Evolutionary conservation across 2,329 filamentous ascomycete genomes (phyloP), one percentile per base, ranked within the genome.

Genomic region (Septoria linicola): DNA sequence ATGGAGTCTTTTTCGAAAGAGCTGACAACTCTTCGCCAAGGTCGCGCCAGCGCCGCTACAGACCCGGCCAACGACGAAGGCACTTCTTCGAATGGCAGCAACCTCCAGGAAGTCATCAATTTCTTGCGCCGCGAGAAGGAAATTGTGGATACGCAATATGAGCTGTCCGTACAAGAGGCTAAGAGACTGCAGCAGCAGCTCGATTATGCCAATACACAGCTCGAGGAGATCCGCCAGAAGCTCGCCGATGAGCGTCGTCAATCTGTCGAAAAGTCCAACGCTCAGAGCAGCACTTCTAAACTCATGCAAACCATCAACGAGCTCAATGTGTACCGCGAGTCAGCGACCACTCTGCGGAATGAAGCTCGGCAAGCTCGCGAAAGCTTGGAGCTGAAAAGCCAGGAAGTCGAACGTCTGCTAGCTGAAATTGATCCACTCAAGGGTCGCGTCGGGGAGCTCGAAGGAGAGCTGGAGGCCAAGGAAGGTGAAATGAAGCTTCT

Each of bases 41-140:
- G 81, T 63, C 86, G 89, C 35, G 74, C 78, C 3, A 42, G 36
- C 7, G 75, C 76, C 31, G 68, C 75, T 4, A 73, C 76, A 13
- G 72, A 72, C 4, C 75, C 81, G 10, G 83, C 87, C 30, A 66
- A 69, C 21, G 71, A 73, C 23, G 74, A 57, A 53, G 37, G 49
- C 13, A 41, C 51, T 14, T 44, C 53, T 14, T 50, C 59, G 30
- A 11, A 56, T 31, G 52, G 54, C 75, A 88, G 89, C 59, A 88
- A 88, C 46, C 80, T 96, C 8, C 87, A 93, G 55, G 92, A 97
- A 64, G 82, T 99, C 50, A 95, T 95, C 72, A 87, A 82, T 55
- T 99, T 93, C 69, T 76, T 99, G 55, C 86, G 92, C 39, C 87
- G 89, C 35, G 95, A 99, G 72, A 99, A 97, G 76, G 93, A 97